Evolutionary conservation across 352 stramenopile genomes (phyloP).

Genomic region (Phytophthora gonapodyides): DNA sequence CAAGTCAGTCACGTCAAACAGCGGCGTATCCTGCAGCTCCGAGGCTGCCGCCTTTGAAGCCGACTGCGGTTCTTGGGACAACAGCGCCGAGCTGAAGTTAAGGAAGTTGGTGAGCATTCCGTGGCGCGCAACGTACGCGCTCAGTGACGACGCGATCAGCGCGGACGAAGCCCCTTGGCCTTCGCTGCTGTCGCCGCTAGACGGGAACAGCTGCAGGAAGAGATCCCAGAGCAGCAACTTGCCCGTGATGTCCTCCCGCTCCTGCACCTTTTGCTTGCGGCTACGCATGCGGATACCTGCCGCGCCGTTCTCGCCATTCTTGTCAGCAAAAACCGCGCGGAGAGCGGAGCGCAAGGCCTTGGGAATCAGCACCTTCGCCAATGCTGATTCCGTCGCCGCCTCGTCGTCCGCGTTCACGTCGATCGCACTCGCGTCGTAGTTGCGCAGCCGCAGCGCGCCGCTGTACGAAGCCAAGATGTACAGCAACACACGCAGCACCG

Average conservation of each 20-base stretch:
- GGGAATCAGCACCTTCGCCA: constrained; percentile 70
- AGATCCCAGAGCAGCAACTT: constrained; percentile 81
- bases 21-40: constrained; percentile 51
- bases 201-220: constrained; percentile 82
- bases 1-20: constrained; percentile 55
- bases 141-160: constrained; percentile 74
- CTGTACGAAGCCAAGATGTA: constrained; percentile 67
- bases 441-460: constrained; percentile 43
- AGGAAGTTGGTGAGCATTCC: constrained; percentile 71
- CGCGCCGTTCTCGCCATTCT: constrained; percentile 20
- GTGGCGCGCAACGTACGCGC: constrained; percentile 63
- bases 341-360: constrained; percentile 65
- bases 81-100: constrained; percentile 58
- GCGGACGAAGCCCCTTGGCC: constrained; percentile 26
- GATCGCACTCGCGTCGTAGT: constrained; percentile 51
- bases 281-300: constrained; percentile 46
- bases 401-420: constrained; percentile 86
- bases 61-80: constrained; percentile 61
- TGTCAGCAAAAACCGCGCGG: constrained; percentile 50
- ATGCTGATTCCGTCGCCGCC: constrained; percentile 62
- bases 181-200: constrained; percentile 18
- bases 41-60: constrained; percentile 25
- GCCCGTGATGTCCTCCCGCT: constrained; percentile 56
- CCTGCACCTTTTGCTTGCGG: constrained; percentile 54
- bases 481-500: constrained; percentile 56